Percentiles rank a stretch among this genome's conserved stretches.
Evolutionary conservation across 2,329 filamentous ascomycete genomes (phyloP).

Genomic region (Xylariaceae sp.): DNA sequence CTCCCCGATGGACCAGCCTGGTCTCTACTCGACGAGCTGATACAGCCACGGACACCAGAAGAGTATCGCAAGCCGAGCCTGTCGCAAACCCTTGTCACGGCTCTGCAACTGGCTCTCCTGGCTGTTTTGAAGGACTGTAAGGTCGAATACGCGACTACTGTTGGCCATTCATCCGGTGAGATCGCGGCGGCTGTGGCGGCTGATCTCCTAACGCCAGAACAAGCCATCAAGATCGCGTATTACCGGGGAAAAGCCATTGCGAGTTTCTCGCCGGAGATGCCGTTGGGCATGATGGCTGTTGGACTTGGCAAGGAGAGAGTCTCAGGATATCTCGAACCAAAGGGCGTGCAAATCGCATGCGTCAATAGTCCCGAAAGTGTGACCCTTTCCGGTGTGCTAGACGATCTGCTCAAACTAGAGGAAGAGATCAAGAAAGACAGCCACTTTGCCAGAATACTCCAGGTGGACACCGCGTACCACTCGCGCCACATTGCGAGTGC

Average conservation of each 20-base stretch:
- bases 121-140: neutral
- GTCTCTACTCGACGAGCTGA: neutral
- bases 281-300: constrained; percentile 11
- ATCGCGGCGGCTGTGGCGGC: constrained; percentile 3
- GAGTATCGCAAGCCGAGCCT: neutral
- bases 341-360: constrained; percentile 4
- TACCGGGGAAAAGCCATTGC: constrained; percentile 5
- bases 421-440: neutral
- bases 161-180: constrained; percentile 11
- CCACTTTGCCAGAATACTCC: constrained; percentile 5
- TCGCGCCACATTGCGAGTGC: constrained; percentile 10
- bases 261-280: neutral
- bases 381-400: constrained; percentile 6
- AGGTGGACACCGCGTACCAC: constrained; percentile 15
- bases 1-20: neutral
- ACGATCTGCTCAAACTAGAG: constrained; percentile 1
- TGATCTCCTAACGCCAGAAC: neutral
- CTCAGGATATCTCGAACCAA: neutral
- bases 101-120: constrained; percentile 3
- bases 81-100: constrained; percentile 5
- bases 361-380: constrained; percentile 12
- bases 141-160: neutral
- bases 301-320: neutral
- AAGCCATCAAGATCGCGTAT: constrained; percentile 10
- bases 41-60: neutral